phyloP scores from a whole-genome alignment of 129 eudicot species.

The Apium graveolens region DNA sequence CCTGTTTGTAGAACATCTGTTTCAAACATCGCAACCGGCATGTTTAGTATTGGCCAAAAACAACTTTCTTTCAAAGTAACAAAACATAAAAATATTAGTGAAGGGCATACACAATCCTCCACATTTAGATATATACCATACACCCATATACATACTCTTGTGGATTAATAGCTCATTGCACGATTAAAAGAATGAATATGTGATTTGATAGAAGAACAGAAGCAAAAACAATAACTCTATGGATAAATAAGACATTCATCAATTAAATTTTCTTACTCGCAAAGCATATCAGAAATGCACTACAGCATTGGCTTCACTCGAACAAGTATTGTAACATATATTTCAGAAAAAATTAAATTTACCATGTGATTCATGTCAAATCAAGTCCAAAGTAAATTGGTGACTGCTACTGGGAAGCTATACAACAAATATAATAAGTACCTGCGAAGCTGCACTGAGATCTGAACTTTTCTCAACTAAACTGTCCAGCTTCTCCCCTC shows the following conservation, averaged over 20 bases:
- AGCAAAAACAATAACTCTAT: not conserved
- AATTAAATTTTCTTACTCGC: not conserved
- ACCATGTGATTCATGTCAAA: not conserved
- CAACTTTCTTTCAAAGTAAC: not conserved
- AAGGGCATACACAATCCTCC: not conserved
- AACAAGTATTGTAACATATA: not conserved
- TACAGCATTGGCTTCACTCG: not conserved
- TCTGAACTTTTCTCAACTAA: slow-evolving; percentile 96
- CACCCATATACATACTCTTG: not conserved
- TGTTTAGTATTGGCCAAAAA: not conserved
- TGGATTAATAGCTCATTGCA: not conserved
- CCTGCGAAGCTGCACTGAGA: slow-evolving; percentile 99
- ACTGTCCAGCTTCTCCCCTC: slow-evolving; percentile 95
- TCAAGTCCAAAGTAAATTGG: not conserved
- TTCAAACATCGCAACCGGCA: not conserved
- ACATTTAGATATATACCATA: not conserved
- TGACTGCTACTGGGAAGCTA: not conserved
- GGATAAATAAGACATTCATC: not conserved
- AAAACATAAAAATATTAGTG: not conserved
- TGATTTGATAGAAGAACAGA: not conserved
- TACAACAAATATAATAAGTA: slow-evolving; percentile 13
- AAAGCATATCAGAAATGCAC: not conserved
- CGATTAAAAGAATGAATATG: not conserved
- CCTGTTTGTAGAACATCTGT: slow-evolving; percentile 99
- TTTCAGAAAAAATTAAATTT: not conserved